These are phyloP conservation scores for Cucurbitaria berberidis DNA, from an alignment of 2,329 filamentous ascomycete genomes.

Conservation along the genomic window DNA sequence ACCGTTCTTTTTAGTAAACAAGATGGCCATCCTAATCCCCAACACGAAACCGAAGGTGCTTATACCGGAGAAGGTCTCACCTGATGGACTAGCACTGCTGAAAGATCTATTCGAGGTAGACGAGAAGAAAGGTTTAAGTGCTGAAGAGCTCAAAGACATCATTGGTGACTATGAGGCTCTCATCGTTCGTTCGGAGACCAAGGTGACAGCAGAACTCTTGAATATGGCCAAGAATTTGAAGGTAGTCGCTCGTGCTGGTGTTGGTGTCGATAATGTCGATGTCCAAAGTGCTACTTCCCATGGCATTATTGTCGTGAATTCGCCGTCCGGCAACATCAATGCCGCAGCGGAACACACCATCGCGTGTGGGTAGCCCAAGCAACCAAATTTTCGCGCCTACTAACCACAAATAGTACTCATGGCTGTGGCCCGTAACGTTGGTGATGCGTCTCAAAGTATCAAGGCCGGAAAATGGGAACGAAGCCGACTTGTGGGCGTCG, in stretches of 20 bases:
- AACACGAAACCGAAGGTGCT: constrained; percentile 62
- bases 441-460: constrained; percentile 70
- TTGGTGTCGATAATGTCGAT: constrained; percentile 81
- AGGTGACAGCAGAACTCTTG: constrained; percentile 74
- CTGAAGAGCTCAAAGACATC: constrained; percentile 68
- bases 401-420: constrained; percentile 63
- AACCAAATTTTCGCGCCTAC: constrained; percentile 1
- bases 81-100: constrained; percentile 76
- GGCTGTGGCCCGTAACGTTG: constrained; percentile 75
- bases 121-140: constrained; percentile 65
- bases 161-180: constrained; percentile 77
- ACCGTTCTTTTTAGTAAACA: constrained; percentile 1
- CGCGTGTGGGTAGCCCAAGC: constrained; percentile 47
- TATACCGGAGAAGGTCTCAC: constrained; percentile 79
- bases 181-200: constrained; percentile 81
- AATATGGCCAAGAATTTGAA: constrained; percentile 71
- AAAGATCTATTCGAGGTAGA: constrained; percentile 72
- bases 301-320: constrained; percentile 82
- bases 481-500: constrained; percentile 74
- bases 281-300: constrained; percentile 73
- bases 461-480: constrained; percentile 79
- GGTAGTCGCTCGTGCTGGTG: constrained; percentile 80
- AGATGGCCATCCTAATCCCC: constrained; percentile 42
- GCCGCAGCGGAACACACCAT: constrained; percentile 82
- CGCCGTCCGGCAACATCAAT: constrained; percentile 78